Percentiles rank a stretch among this genome's conserved stretches.
These are phyloP conservation scores for Metschnikowia cerradonensis DNA, from an alignment of 805 yeast species.

Conservation along the genomic window DNA sequence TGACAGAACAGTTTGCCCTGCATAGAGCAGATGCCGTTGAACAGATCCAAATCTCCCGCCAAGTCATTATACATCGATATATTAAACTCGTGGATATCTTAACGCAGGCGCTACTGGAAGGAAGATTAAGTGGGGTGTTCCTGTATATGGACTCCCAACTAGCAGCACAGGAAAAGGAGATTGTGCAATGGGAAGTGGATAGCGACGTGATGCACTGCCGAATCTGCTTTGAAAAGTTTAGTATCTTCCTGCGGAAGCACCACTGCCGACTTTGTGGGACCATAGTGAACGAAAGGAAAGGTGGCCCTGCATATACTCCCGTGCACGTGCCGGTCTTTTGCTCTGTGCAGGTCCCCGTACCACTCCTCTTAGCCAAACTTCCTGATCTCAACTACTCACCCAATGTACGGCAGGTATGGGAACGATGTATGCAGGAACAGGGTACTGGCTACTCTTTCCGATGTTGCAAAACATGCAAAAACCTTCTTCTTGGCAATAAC, in stretches of 20 bases:
- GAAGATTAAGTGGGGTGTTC: not conserved
- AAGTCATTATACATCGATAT: constrained; percentile 57
- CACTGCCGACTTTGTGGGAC: constrained; percentile 90
- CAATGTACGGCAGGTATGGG: constrained; percentile 18
- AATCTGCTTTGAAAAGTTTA: constrained; percentile 58
- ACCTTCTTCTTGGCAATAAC: constrained; percentile 46
- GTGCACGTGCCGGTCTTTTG: constrained; percentile 38
- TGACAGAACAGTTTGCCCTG: constrained; percentile 38
- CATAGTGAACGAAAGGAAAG: constrained; percentile 67
- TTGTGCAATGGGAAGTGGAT: constrained; percentile 55
- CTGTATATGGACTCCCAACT: constrained; percentile 1
- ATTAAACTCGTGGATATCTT: constrained; percentile 40
- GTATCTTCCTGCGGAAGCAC: constrained; percentile 64
- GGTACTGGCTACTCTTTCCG: constrained; percentile 34
- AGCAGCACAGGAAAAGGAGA: constrained; percentile 17
- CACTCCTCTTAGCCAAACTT: constrained; percentile 35
- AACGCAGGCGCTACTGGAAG: not conserved
- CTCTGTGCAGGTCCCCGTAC: constrained; percentile 65
- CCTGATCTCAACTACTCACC: constrained; percentile 33
- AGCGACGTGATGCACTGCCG: constrained; percentile 49
- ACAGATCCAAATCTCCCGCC: constrained; percentile 47
- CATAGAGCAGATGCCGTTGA: constrained; percentile 45
- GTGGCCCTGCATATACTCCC: constrained; percentile 27
- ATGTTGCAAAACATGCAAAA: constrained; percentile 68
- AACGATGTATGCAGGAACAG: not conserved